Base-by-base conservation (phyloP, 2,329 filamentous ascomycete species). In the Nemania bipapillata region DNA sequence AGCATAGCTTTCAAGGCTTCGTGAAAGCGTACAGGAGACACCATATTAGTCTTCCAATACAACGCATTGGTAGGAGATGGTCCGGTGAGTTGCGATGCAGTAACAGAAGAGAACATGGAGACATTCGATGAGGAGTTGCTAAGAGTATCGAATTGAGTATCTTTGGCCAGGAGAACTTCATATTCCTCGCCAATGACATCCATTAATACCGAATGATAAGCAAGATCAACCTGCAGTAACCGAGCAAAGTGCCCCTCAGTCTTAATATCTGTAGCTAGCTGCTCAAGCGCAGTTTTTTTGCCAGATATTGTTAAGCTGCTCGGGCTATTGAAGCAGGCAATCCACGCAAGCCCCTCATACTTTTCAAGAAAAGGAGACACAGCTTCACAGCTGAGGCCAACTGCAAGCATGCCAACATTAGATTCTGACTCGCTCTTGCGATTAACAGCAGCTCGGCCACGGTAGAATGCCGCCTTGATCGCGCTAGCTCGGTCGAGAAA, bases 11-110 rank as follows among this genome's bases (percentile, higher is more conserved):
- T 49, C 4, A 70, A 15, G 0, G 76, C 76, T 22, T 74, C 50
- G n/a, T 22, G 4, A 37, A 79, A 79, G 0, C 60, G 68, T 1
- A 79, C 78, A 0, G 75, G 73, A 0, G 74, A 76, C 0, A 75
- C 65, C 74, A 79, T 76, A 61, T 78, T 79, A 0, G n/a, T 56
- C 52, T 66, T 70, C 78, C 77, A 79, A 54, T 79, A 79, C n/a
- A n/a, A n/a, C n/a, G n/a, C n/a, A 3, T 42, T 1, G 0, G 63
- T 54, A 53, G 70, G 68, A 7, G 63, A 28, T 12, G 37, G 6
- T 1, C n/a, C 24, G 5, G 9, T 58, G 12, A 28, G 22, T 12
- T 40, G n/a, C 5, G 20, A 6, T 2, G 47, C 69, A 2, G 52
- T 68, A 3, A 74, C 72, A 0, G 71, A 69, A 4, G 66, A 70